Base-by-base conservation (phyloP, 306 rosid species). In the Ceratonia siliqua region DNA sequence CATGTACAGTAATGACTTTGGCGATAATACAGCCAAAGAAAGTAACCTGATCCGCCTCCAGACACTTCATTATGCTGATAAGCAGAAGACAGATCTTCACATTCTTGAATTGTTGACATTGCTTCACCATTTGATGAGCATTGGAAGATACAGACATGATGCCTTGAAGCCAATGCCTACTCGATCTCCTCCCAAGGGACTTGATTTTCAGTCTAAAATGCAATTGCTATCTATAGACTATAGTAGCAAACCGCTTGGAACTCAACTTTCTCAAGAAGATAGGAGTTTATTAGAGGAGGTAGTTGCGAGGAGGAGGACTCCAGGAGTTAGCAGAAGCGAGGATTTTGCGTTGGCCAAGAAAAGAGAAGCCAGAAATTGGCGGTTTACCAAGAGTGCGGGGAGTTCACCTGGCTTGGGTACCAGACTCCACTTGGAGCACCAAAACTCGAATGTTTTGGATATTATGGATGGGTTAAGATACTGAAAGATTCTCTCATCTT, bases 21-120 rank as follows among this genome's bases (percentile, higher is more conserved):
- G 89, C 25, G 88, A 86, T 65, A 62, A 61, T 63, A 30, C 78
- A 36, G 18, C 78, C 70, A 50, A 73, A 25, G 82, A 92, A 15
- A 80, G 66, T 59, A 87, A 55, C 78, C 52, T 70, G 74, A 87
- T 84, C 75, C 93, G 98, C 41, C 85, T 95, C 54, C 97, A 85
- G 84, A 87, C 99, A 20, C 93, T 95, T 25, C 85, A 92, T 76
- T 93, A 95, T 0, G 93, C 90, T 1, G 96, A 92, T 59, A 92
- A 84, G 82, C 89, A 80, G 79, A 95, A 86, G 79, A 81, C 85
- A 27, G 99, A 95, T 75, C 27, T 24, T 52, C 81, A 75, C 78
- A 84, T 95, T n/a, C 82, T 87, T 9, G 92, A 95, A 68, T 67
- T 95, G 74, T 85, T 95, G 80, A 80, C 85, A 48, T 85, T 82